These are phyloP conservation scores for Tricholoma bakamatsutake DNA, from an alignment of 768 basidiomycete species.

Conservation along the genomic window DNA sequence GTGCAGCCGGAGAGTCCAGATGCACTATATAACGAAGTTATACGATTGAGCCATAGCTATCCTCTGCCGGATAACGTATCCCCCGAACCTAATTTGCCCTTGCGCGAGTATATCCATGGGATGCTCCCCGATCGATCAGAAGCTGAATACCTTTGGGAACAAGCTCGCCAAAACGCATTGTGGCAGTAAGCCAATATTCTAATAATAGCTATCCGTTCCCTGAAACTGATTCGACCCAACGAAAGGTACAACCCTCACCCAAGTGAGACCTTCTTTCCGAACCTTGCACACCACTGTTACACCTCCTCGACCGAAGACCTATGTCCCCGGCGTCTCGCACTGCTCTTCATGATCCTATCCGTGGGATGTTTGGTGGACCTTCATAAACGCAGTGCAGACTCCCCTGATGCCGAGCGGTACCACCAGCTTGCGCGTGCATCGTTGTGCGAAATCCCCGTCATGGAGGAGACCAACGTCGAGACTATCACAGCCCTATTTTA, in stretches of 20 bases:
- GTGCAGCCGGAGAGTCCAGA: conserved; percentile 20
- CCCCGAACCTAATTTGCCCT: conserved; percentile 44
- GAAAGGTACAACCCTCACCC: conserved; percentile 59
- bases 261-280: conserved; percentile 58
- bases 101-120: conserved; percentile 50
- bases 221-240: not conserved
- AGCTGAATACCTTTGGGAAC: conserved; percentile 57
- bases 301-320: conserved; percentile 43
- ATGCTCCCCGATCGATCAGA: conserved; percentile 51
- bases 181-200: conserved; percentile 46
- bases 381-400: conserved; percentile 35
- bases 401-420: conserved; percentile 53
- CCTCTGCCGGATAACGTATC: conserved; percentile 43
- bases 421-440: conserved; percentile 55
- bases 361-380: conserved; percentile 65
- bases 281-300: conserved; percentile 62
- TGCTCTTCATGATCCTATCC: conserved; percentile 65
- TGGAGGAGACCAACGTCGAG: conserved; percentile 65
- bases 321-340: conserved; percentile 56
- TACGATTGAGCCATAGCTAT: conserved; percentile 51
- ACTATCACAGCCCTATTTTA: conserved; percentile 56
- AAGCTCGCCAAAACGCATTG: conserved; percentile 56
- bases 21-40: conserved; percentile 34
- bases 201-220: not conserved
- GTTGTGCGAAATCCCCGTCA: conserved; percentile 54